Evolutionary conservation across 495 filamentous ascomycete genomes (phyloP), one percentile per base, ranked within the genome.

Genomic region (Aspergillus sparsus): DNA sequence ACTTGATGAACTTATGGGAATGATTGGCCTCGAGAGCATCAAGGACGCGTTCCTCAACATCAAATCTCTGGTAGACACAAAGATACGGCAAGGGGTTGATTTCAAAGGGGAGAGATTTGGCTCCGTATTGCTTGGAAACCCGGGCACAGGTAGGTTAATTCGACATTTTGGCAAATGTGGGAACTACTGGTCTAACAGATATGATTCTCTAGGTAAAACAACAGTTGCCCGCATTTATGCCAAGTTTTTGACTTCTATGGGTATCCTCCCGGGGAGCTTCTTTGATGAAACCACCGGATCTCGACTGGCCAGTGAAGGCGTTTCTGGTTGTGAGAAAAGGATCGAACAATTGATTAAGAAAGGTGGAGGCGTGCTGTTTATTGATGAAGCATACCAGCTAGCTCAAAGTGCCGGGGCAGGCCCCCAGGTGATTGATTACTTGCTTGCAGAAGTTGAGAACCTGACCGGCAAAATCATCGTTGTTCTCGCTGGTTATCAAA

Each of bases 161-260:
- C n/a, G n/a, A n/a, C n/a, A n/a, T n/a, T n/a, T n/a, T n/a, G n/a
- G n/a, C n/a, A n/a, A n/a, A n/a, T n/a, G n/a, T n/a, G n/a, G n/a
- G n/a, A n/a, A n/a, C n/a, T n/a, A n/a, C n/a, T n/a, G n/a, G n/a
- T n/a, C n/a, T n/a, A n/a, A n/a, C n/a, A n/a, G n/a, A n/a, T n/a
- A n/a, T n/a, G n/a, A n/a, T n/a, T n/a, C n/a, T n/a, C n/a, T 53
- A 88, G 87, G 87, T 1, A 95, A 93, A 76, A 93, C 90, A 0
- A 93, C 90, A 0, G 85, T 93, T 12, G 89, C 90, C n/a, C 80
- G 89, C 6, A 69, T 89, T 0, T 95, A 93, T 59, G 89, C 85
- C 6, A 80, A 84, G 45, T 87, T 92, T 57, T 69, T 93, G 3
- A 73, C 82, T 0, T 78, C 85, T 0, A 72, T 90, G 0, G 84